Evolutionary conservation across 768 basidiomycete species (phyloP), one percentile per base, ranked within the genome.

Genomic region (Trametes gibbosa): DNA sequence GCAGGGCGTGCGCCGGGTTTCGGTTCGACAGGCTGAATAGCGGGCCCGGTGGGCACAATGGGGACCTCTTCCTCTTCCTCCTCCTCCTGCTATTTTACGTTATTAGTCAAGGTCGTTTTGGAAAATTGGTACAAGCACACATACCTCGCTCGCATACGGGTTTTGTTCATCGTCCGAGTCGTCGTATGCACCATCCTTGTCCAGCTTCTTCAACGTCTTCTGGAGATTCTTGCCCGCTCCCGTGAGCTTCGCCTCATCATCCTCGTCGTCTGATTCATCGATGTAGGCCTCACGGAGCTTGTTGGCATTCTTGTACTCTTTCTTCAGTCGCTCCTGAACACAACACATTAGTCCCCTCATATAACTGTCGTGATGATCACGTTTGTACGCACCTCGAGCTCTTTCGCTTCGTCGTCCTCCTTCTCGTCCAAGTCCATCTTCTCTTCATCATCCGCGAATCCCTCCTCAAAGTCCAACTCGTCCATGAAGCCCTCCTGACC

Each of bases 401-500:
- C 89, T 69, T 89, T 94, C 32, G 87, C 84, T 68, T 93, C 92
- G 64, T 93, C 90, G 54, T 94, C 92, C 41, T 92, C 84, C 55
- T 84, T 81, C 54, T 89, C 88, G 13, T 84, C 80, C 16, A 81
- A 81, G 72, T 85, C 81, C 50, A 73, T 66, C 66, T 84, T 84
- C 66, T 94, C 92, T 34, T 95, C 92, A 59, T 95, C 92, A 66
- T 95, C 92, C 2, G 89, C 89, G 66, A 92, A 88, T 17, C 90
- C 87, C 66, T 88, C 90, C 66, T 94, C 91, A 63, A 83, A 94
- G 7, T 86, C 79, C 54, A 90, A 80, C 70, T 95, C 92, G 67
- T 95, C 92, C 59, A 89, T 67, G 66, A 90, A 90, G 6, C 90
- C 91, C 63, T 94, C 92, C 19, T 77, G 86, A 16, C 87, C 89